phyloP scores from a whole-genome alignment of 2,329 filamentous ascomycete genomes.

The Purpureocillium takamizusanense region DNA sequence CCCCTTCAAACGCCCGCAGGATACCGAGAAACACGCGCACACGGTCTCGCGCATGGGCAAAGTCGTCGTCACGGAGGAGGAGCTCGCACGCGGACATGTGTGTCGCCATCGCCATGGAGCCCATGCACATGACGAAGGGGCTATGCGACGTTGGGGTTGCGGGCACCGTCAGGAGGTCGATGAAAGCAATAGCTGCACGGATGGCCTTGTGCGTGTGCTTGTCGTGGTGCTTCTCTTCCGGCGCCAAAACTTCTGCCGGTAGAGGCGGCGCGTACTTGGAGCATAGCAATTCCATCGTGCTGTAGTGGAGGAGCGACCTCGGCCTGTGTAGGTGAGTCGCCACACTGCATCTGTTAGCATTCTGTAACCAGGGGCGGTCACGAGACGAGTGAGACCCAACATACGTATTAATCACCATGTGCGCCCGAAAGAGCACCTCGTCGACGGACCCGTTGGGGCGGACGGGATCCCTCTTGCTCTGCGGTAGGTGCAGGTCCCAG shows the following conservation, averaged over 20 bases:
- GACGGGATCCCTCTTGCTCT: constrained; percentile 56
- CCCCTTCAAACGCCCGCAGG: constrained; percentile 5
- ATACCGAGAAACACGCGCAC: constrained; percentile 11
- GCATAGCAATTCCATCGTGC: constrained; percentile 11
- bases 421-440: constrained; percentile 75
- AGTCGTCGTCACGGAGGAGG: constrained; percentile 2
- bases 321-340: constrained; percentile 10
- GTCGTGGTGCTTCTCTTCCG: constrained; percentile 7
- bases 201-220: constrained; percentile 9
- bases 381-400: constrained; percentile 8
- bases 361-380: no score
- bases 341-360: constrained; percentile 3
- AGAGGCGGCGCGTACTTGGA: constrained; percentile 11
- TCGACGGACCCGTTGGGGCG: constrained; percentile 55
- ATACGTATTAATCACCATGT: constrained; percentile 56
- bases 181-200: constrained; percentile 4
- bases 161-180: constrained; percentile 9
- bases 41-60: constrained; percentile 4
- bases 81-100: constrained; percentile 10
- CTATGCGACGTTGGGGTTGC: constrained; percentile 7
- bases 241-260: constrained; percentile 5
- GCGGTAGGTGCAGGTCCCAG: constrained; percentile 67
- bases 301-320: constrained; percentile 9
- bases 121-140: constrained; percentile 12
- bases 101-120: constrained; percentile 9